Conservation (phyloP, 768 basidiomycete species). For the Tricholoma sp. region DNA sequence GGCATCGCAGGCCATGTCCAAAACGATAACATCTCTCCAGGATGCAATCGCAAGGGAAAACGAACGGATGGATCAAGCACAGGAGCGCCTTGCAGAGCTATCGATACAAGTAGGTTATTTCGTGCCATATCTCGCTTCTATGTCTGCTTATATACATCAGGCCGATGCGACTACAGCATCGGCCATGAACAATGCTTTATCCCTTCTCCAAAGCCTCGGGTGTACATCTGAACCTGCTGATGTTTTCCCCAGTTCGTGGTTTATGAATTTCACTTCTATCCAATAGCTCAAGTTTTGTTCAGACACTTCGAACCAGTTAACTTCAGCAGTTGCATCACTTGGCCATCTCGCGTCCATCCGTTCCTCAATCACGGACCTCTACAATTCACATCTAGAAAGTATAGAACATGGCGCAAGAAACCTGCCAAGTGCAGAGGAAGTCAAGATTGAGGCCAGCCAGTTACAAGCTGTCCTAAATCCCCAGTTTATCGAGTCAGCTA, state of each 20-base stretch:
- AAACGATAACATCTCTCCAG: conserved; percentile 20
- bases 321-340: conserved; percentile 1
- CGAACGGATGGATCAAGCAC: conserved; percentile 11
- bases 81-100: conserved; percentile 23
- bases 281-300: not conserved
- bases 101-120: conserved; percentile 21
- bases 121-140: not conserved
- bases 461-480: conserved; percentile 1
- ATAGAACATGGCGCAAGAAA: not conserved
- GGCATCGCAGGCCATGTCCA: conserved; percentile 18
- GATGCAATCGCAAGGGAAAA: conserved; percentile 19
- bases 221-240: not conserved
- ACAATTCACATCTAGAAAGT: conserved; percentile 1
- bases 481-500: not conserved
- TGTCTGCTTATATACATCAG: not conserved
- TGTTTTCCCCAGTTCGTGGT: not conserved
- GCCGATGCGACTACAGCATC: conserved; percentile 12
- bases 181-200: conserved; percentile 6
- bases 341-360: conserved; percentile 9
- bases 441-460: conserved; percentile 2
- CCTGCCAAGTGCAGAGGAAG: not conserved
- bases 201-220: conserved; percentile 9
- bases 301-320: not conserved
- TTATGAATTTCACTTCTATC: not conserved
- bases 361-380: conserved; percentile 4